Evolutionary conservation across 495 filamentous ascomycete genomes (phyloP).

Genomic region (Pseudoneurospora amorphoporcata): DNA sequence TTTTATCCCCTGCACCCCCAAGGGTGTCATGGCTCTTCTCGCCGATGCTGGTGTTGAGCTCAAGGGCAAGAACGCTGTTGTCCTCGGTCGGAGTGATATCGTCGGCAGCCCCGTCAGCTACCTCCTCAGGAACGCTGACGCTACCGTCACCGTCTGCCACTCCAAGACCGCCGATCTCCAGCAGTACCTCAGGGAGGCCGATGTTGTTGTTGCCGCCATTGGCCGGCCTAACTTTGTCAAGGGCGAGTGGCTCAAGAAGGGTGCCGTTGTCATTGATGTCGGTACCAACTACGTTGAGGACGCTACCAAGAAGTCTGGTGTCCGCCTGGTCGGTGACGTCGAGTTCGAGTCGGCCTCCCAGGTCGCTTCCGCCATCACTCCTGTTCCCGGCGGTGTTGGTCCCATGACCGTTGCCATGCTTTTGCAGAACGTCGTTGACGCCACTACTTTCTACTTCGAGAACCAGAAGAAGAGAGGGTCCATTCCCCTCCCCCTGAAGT

Average conservation of each 20-base stretch:
- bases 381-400: conserved; percentile 91
- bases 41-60: conserved; percentile 73
- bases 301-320: conserved; percentile 82
- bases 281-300: conserved; percentile 97
- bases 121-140: conserved; percentile 86
- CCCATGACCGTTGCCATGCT: conserved; percentile 99
- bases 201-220: conserved; percentile 87
- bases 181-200: conserved; percentile 67
- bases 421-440: conserved; percentile 82
- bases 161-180: conserved; percentile 68
- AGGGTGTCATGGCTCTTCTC: conserved; percentile 91
- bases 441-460: conserved; percentile 72
- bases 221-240: conserved; percentile 79
- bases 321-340: conserved; percentile 91
- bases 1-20: conserved; percentile 90
- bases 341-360: conserved; percentile 78
- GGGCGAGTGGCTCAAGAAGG: conserved; percentile 91
- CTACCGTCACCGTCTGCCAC: conserved; percentile 94
- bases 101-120: conserved; percentile 96
- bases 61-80: conserved; percentile 85
- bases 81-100: conserved; percentile 91
- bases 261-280: conserved; percentile 91
- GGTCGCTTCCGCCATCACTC: conserved; percentile 91
- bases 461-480: conserved; percentile 67
- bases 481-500: conserved; percentile 65